phyloP scores from a whole-genome alignment of 371 early-diverging fungal genomes.

The Mortierella sp. region DNA sequence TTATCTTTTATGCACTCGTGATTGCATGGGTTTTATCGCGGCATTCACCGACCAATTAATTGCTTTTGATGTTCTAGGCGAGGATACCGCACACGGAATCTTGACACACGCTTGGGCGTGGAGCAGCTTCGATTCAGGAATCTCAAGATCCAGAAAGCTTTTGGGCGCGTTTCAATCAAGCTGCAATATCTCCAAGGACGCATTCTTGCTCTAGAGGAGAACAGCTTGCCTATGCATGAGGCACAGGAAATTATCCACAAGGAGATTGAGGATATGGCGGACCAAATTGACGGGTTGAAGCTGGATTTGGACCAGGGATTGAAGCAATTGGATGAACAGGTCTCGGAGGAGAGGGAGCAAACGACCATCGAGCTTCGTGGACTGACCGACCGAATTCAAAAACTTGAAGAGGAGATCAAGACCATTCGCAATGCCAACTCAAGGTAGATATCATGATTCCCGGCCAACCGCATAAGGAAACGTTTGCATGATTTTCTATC shows the following conservation, averaged over 20 bases:
- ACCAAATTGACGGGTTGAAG: slow-evolving; percentile 42
- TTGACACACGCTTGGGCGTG: slow-evolving; percentile 50
- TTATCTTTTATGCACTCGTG: background rate
- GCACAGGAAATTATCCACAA: slow-evolving; percentile 48
- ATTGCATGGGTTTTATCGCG: background rate
- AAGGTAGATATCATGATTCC: slow-evolving; percentile 13
- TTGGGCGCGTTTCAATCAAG: slow-evolving; percentile 49
- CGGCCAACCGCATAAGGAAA: background rate
- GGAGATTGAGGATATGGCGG: slow-evolving; percentile 53
- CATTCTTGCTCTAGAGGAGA: slow-evolving; percentile 46
- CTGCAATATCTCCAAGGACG: slow-evolving; percentile 52
- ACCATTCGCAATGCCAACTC: slow-evolving; percentile 39
- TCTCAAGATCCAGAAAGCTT: slow-evolving; percentile 55
- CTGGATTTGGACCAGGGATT: slow-evolving; percentile 50
- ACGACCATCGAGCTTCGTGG: slow-evolving; percentile 46
- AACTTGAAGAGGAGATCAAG: slow-evolving; percentile 44
- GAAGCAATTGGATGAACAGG: slow-evolving; percentile 54
- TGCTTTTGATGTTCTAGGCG: slow-evolving; percentile 29
- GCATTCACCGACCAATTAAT: background rate
- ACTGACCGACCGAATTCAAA: slow-evolving; percentile 52
- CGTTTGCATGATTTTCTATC: background rate
- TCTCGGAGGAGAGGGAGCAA: slow-evolving; percentile 50
- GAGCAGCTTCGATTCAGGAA: slow-evolving; percentile 54
- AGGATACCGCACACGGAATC: slow-evolving; percentile 44
- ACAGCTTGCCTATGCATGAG: slow-evolving; percentile 39